Evolutionary conservation across 495 filamentous ascomycete species (phyloP).

Genomic region (Penicillium desertorum): DNA sequence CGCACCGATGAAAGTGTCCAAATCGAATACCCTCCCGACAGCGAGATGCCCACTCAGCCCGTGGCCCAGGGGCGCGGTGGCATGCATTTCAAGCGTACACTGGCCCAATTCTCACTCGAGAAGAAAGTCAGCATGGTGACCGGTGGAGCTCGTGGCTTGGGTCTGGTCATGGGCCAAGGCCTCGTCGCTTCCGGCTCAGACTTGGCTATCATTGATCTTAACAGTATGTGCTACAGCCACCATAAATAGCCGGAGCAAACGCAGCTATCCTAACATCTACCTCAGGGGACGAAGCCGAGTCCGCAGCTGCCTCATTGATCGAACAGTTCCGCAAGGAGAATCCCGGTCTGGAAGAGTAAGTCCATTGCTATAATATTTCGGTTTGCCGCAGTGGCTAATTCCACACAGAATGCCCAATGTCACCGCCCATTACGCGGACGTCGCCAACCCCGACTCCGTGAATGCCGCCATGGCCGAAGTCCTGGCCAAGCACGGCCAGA

Average conservation of each 20-base stretch:
- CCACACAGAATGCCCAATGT: conserved; percentile 66
- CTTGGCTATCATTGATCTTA: conserved; percentile 89
- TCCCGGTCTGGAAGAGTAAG: conserved; percentile 68
- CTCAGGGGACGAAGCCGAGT: conserved; percentile 78
- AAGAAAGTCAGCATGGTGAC: conserved; percentile 77
- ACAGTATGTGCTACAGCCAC: conserved; percentile 59
- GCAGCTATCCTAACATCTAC: conserved; percentile 13
- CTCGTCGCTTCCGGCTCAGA: conserved; percentile 84
- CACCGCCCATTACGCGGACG: conserved; percentile 87
- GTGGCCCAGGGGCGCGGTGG: conserved; percentile 72
- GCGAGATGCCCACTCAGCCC: conserved; percentile 60
- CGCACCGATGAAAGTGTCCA: conserved; percentile 75
- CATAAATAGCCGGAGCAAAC: neutral
- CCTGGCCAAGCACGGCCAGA: conserved; percentile 66
- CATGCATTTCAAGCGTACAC: conserved; percentile 67
- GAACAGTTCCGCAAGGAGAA: conserved; percentile 74
- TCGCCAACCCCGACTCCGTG: conserved; percentile 75
- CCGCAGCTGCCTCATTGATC: conserved; percentile 68
- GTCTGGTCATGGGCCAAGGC: conserved; percentile 88
- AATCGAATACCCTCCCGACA: conserved; percentile 73
- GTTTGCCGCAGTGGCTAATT: neutral
- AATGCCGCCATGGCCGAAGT: conserved; percentile 69
- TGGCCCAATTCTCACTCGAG: conserved; percentile 75
- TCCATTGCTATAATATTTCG: conserved; percentile 7
- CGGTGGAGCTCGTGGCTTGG: conserved; percentile 81